phyloP scores from a whole-genome alignment of 768 basidiomycete genomes.

The Naematelia encephala region DNA sequence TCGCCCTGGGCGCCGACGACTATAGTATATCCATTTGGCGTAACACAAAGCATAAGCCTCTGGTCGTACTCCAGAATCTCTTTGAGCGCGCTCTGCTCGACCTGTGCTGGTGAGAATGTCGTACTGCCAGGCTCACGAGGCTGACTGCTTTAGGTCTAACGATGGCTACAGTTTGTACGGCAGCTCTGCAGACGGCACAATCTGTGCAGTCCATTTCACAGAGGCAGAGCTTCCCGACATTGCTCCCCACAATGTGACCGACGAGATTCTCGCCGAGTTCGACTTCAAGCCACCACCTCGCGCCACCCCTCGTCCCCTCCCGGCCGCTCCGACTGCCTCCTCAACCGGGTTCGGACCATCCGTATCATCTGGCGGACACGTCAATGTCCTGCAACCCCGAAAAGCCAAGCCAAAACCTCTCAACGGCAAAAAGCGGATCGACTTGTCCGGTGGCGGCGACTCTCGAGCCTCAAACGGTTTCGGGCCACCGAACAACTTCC shows the following conservation, averaged over 20 bases:
- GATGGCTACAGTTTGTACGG: conserved; percentile 91
- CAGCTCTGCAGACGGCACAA: conserved; percentile 91
- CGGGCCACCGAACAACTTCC: not conserved
- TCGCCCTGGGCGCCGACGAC: conserved; percentile 87
- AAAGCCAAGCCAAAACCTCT: conserved; percentile 23
- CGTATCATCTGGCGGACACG: conserved; percentile 17
- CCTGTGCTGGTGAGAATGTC: conserved; percentile 72
- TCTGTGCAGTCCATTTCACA: conserved; percentile 82
- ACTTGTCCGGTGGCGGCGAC: conserved; percentile 12
- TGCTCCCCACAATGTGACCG: conserved; percentile 54
- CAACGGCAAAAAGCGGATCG: conserved; percentile 20
- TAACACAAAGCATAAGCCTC: conserved; percentile 82
- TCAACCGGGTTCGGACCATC: conserved; percentile 28
- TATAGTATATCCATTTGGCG: conserved; percentile 94
- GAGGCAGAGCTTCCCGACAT: conserved; percentile 45
- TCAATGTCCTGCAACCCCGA: conserved; percentile 41
- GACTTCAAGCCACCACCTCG: conserved; percentile 25
- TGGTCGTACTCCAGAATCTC: conserved; percentile 89
- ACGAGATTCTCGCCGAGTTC: conserved; percentile 33
- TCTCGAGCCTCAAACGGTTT: not conserved
- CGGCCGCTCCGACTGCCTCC: conserved; percentile 5
- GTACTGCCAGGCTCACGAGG: not conserved
- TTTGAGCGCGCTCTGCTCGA: conserved; percentile 95
- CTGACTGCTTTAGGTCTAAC: conserved; percentile 63
- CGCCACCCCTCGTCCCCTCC: conserved; percentile 3